Conservation (phyloP, 1,284 basidiomycete species). For the Rhodotorula sp. region DNA sequence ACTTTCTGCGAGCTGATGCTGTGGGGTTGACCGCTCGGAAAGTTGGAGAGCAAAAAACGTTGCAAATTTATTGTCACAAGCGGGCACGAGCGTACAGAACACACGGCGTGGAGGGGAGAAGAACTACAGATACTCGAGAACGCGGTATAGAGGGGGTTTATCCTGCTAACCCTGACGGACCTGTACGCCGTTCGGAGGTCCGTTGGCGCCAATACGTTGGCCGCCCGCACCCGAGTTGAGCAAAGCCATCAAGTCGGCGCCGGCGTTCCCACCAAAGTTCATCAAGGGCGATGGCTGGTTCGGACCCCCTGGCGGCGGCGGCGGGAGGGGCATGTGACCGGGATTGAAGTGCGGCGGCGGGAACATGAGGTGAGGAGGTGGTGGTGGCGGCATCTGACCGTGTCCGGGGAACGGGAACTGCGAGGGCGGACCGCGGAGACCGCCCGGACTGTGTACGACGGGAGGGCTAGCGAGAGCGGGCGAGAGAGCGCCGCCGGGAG, state of each 20-base stretch:
- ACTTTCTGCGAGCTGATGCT: too few relatives aligned
- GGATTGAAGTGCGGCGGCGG: conserved; percentile 2
- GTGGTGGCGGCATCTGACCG: neutral
- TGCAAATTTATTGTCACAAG: neutral
- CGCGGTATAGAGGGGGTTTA: neutral
- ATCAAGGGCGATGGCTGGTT: conserved; percentile 2
- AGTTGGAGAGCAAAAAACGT: too few relatives aligned
- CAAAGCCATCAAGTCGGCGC: conserved; percentile 38
- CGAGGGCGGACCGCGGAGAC: neutral
- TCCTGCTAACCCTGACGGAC: conserved; percentile 1
- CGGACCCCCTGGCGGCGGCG: neutral
- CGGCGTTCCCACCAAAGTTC: conserved; percentile 14
- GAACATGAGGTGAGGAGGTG: neutral
- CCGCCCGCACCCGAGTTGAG: conserved; percentile 31
- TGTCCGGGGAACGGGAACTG: neutral
- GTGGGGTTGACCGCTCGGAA: too few relatives aligned
- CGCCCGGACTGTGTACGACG: neutral
- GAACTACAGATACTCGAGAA: neutral
- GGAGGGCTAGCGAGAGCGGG: conserved; percentile 6
- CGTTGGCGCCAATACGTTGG: conserved; percentile 21
- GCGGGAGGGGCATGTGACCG: conserved; percentile 2
- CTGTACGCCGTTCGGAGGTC: conserved; percentile 13
- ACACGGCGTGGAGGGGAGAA: neutral
- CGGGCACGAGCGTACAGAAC: neutral
- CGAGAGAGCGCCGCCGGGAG: conserved; percentile 1